phyloP scores from a whole-genome alignment of 2,329 filamentous ascomycete genomes.

The Eutypella sp. region DNA sequence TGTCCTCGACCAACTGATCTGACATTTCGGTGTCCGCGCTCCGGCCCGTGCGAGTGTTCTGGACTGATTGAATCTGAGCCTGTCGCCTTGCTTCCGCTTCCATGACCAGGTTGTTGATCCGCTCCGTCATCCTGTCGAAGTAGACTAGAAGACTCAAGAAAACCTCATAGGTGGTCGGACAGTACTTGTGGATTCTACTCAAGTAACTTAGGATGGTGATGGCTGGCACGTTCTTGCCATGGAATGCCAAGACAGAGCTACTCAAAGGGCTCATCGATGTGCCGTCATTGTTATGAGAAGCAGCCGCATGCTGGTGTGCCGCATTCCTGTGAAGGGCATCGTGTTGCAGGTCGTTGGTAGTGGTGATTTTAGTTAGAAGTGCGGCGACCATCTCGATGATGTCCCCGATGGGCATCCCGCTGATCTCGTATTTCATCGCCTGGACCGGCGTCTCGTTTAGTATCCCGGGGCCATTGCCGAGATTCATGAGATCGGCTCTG shows the following conservation, averaged over 20 bases:
- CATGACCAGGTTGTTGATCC: slow-evolving; percentile 77
- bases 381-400: slow-evolving; percentile 99
- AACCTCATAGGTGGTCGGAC: slow-evolving; percentile 96
- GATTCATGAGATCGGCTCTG: slow-evolving; percentile 64
- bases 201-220: slow-evolving; percentile 97
- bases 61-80: slow-evolving; percentile 17
- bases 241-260: slow-evolving; percentile 80
- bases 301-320: slow-evolving; percentile 52
- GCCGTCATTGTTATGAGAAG: slow-evolving; percentile 35
- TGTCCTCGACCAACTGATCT: slow-evolving; percentile 27
- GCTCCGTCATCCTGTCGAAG: slow-evolving; percentile 97
- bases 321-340: slow-evolving; percentile 76
- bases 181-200: slow-evolving; percentile 96
- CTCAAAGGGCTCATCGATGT: slow-evolving; percentile 57
- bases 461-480: slow-evolving; percentile 40
- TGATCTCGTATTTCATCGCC: slow-evolving; percentile 81
- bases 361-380: slow-evolving; percentile 92
- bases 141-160: slow-evolving; percentile 94
- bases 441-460: slow-evolving; percentile 47
- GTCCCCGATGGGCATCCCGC: slow-evolving; percentile 92
- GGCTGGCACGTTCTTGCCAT: slow-evolving; percentile 95
- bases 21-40: slow-evolving; percentile 32
- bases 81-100: slow-evolving; percentile 51
- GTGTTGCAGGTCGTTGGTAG: slow-evolving; percentile 91
- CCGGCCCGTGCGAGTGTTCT: slow-evolving; percentile 1